Conservation (phyloP, 345 rosid species). For the Acer yangbiense region DNA sequence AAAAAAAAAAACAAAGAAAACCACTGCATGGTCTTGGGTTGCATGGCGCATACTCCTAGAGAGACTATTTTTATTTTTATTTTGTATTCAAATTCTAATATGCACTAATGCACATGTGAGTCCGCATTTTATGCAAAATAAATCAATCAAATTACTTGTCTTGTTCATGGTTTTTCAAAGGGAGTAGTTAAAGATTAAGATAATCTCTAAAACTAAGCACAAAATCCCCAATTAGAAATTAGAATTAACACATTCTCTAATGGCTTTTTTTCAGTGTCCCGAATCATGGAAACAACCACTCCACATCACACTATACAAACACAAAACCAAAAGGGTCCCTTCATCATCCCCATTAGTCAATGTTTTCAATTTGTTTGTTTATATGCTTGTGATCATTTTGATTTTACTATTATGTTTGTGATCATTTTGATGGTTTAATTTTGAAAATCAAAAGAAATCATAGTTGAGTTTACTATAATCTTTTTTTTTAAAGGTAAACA, state of each 20-base stretch:
- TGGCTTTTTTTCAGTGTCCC: conserved; percentile 15
- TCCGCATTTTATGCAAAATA: conserved; percentile 54
- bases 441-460: too few relatives aligned
- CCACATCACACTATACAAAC: conserved; percentile 18
- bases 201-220: conserved; percentile 23
- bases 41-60: conserved; percentile 16
- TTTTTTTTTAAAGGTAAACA: too few relatives aligned
- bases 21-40: conserved; percentile 17
- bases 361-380: conserved; percentile 33
- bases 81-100: background rate
- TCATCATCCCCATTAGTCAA: conserved; percentile 38
- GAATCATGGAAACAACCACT: conserved; percentile 30
- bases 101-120: conserved; percentile 54
- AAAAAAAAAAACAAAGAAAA: conserved; percentile 15
- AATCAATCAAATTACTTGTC: conserved; percentile 39
- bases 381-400: background rate
- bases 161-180: conserved; percentile 59
- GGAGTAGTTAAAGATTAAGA: conserved; percentile 50
- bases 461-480: background rate
- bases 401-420: background rate
- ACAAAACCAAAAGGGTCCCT: background rate
- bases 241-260: background rate
- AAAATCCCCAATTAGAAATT: conserved; percentile 4
- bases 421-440: background rate
- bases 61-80: conserved; percentile 8